Evolutionary conservation across 2,329 filamentous ascomycete species (phyloP).

Genomic region (Ampelomyces quisqualis): DNA sequence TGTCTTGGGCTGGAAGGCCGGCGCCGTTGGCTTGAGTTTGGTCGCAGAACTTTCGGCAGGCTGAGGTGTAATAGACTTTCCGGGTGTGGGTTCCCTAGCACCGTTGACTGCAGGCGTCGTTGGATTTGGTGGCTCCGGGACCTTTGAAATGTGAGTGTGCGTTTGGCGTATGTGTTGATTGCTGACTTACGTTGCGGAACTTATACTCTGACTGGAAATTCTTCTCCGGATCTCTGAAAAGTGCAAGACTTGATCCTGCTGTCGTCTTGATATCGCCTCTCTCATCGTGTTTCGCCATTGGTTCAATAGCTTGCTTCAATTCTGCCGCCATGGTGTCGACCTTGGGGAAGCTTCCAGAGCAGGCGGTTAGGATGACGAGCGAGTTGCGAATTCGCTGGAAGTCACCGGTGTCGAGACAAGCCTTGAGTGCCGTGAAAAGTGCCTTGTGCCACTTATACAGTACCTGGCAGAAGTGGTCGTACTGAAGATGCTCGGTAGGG

Average conservation of each 20-base stretch:
- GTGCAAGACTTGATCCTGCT: slow-evolving; percentile 69
- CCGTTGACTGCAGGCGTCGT: slow-evolving; percentile 25
- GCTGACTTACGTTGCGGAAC: slow-evolving; percentile 63
- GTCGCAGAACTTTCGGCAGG: slow-evolving; percentile 43
- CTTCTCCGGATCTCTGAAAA: slow-evolving; percentile 65
- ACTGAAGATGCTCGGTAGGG: slow-evolving; percentile 71
- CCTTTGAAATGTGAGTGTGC: slow-evolving; percentile 19
- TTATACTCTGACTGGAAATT: slow-evolving; percentile 74
- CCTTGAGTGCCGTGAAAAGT: slow-evolving; percentile 75
- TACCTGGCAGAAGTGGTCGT: slow-evolving; percentile 80
- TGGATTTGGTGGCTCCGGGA: slow-evolving; percentile 19
- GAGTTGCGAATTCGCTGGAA: slow-evolving; percentile 99
- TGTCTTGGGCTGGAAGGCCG: slow-evolving; percentile 62
- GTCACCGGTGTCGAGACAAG: slow-evolving; percentile 77
- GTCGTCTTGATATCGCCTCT: slow-evolving; percentile 75
- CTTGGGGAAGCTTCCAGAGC: slow-evolving; percentile 80
- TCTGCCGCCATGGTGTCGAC: slow-evolving; percentile 82
- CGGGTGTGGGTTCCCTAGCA: slow-evolving; percentile 29
- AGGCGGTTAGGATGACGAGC: slow-evolving; percentile 80
- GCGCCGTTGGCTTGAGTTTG: slow-evolving; percentile 57
- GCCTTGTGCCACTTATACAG: slow-evolving; percentile 90
- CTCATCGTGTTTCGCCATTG: slow-evolving; percentile 57
- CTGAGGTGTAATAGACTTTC: slow-evolving; percentile 46
- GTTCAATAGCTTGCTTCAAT: slow-evolving; percentile 66
- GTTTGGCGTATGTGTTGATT: neutral